These are phyloP conservation scores for Dioszegia crocea DNA, from an alignment of 768 basidiomycete species.

Conservation along the genomic window DNA sequence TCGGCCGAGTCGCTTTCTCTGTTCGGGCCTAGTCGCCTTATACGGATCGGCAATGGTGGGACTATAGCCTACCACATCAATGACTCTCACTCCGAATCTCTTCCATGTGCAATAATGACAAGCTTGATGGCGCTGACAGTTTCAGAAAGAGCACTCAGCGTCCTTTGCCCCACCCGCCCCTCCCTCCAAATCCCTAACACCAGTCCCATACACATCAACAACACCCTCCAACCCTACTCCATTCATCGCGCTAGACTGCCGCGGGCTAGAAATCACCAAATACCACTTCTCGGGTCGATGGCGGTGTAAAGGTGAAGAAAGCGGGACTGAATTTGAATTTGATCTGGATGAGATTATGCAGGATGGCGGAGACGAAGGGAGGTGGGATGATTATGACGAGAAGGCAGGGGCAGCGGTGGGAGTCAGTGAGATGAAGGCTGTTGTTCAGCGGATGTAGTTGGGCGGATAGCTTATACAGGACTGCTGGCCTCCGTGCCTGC, in stretches of 20 bases:
- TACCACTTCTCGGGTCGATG: conserved; percentile 40
- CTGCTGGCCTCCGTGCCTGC: no score
- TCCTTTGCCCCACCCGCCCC: conserved; percentile 37
- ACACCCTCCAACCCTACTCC: conserved; percentile 17
- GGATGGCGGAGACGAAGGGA: conserved; percentile 32
- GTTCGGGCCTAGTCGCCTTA: not conserved
- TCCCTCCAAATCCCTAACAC: conserved; percentile 25
- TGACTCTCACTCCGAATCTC: no score
- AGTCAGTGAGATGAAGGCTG: conserved; percentile 37
- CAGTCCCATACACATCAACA: conserved; percentile 27
- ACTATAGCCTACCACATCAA: no score
- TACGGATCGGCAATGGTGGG: no score
- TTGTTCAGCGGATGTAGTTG: conserved; percentile 25
- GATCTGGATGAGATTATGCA: conserved; percentile 36
- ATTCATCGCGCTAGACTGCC: conserved; percentile 45
- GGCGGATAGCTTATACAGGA: no score
- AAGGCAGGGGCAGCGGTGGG: conserved; percentile 37
- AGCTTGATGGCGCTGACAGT: no score
- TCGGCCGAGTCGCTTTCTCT: not conserved
- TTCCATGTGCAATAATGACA: no score
- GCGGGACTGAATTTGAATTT: conserved; percentile 35
- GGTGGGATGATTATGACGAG: conserved; percentile 51
- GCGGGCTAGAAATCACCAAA: conserved; percentile 45
- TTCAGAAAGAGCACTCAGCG: conserved; percentile 48
- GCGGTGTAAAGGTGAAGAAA: conserved; percentile 26